Evolutionary conservation across 805 yeast genomes (phyloP).

Genomic region (Monosporozyma unispora): DNA sequence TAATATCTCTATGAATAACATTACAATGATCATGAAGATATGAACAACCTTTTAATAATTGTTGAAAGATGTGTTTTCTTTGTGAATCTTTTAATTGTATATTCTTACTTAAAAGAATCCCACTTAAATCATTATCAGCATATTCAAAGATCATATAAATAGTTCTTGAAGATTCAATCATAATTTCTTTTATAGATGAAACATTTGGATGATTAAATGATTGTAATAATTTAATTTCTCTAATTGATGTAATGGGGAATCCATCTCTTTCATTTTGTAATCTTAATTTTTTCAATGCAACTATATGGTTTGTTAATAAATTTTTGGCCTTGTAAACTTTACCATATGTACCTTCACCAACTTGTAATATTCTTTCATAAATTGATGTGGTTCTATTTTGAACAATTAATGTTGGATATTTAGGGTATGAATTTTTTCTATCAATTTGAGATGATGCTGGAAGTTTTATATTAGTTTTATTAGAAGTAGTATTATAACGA

Average conservation of each 20-base stretch:
- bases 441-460: slow-evolving; percentile 5
- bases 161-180: slow-evolving; percentile 56
- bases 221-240: slow-evolving; percentile 83
- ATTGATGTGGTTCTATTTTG: slow-evolving; percentile 14
- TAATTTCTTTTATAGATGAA: slow-evolving; percentile 77
- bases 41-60: slow-evolving; percentile 56
- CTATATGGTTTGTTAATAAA: slow-evolving; percentile 52
- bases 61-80: slow-evolving; percentile 57
- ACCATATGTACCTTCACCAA: slow-evolving; percentile 99
- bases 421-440: background rate
- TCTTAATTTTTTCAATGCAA: slow-evolving; percentile 81
- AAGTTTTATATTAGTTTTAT: too few species aligned
- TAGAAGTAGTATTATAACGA: background rate
- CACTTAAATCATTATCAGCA: slow-evolving; percentile 88
- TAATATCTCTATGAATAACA: slow-evolving; percentile 72
- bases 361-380: slow-evolving; percentile 72
- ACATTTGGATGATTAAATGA: slow-evolving; percentile 69
- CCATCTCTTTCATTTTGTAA: slow-evolving; percentile 89
- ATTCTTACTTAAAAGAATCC: slow-evolving; percentile 69
- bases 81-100: slow-evolving; percentile 54
- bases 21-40: slow-evolving; percentile 54
- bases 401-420: background rate
- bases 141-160: slow-evolving; percentile 90
- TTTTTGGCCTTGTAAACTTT: slow-evolving; percentile 50
- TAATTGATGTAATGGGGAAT: slow-evolving; percentile 88